Conservation (phyloP, 805 yeast genomes). For the Debaryomyces hansenii region DNA sequence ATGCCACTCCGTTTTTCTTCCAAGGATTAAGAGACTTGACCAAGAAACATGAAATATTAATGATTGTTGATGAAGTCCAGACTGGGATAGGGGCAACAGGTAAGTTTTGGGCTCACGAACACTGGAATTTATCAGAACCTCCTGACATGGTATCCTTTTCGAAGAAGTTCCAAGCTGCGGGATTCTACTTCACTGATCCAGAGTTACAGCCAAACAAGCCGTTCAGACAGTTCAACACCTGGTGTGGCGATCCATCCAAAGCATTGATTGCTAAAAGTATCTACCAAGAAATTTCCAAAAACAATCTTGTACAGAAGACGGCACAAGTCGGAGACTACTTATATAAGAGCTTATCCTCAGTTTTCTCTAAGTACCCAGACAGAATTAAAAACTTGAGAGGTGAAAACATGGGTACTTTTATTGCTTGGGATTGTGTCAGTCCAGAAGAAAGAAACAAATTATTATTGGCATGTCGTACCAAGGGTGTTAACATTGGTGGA, state of each 20-base stretch:
- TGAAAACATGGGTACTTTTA: slow-evolving; percentile 60
- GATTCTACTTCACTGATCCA: slow-evolving; percentile 77
- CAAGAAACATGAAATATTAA: slow-evolving; percentile 62
- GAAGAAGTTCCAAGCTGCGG: slow-evolving; percentile 88
- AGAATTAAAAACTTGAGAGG: slow-evolving; percentile 57
- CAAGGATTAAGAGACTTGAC: slow-evolving; percentile 81
- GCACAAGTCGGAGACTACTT: slow-evolving; percentile 56
- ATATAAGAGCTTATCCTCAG: slow-evolving; percentile 38
- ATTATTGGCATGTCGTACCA: slow-evolving; percentile 43
- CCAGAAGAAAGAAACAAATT: slow-evolving; percentile 47
- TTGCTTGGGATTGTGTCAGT: slow-evolving; percentile 59
- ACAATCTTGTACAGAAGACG: slow-evolving; percentile 50
- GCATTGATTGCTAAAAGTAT: slow-evolving; percentile 65
- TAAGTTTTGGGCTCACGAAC: slow-evolving; percentile 84
- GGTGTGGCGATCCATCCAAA: slow-evolving; percentile 92
- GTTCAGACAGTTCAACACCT: slow-evolving; percentile 90
- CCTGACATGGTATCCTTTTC: slow-evolving; percentile 87
- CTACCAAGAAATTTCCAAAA: slow-evolving; percentile 51
- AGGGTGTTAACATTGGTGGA: slow-evolving; percentile 68
- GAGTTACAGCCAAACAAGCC: slow-evolving; percentile 71
- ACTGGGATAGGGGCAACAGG: slow-evolving; percentile 92
- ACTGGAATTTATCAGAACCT: slow-evolving; percentile 70
- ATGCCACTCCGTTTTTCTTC: slow-evolving; percentile 75
- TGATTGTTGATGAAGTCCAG: slow-evolving; percentile 85
- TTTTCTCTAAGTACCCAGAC: slow-evolving; percentile 42